A percentile compares a stretch with the other conserved stretches of the same genome.
These are phyloP conservation scores for Penicillium goetzii DNA, from an alignment of 495 filamentous ascomycete genomes.

Conservation along the genomic window DNA sequence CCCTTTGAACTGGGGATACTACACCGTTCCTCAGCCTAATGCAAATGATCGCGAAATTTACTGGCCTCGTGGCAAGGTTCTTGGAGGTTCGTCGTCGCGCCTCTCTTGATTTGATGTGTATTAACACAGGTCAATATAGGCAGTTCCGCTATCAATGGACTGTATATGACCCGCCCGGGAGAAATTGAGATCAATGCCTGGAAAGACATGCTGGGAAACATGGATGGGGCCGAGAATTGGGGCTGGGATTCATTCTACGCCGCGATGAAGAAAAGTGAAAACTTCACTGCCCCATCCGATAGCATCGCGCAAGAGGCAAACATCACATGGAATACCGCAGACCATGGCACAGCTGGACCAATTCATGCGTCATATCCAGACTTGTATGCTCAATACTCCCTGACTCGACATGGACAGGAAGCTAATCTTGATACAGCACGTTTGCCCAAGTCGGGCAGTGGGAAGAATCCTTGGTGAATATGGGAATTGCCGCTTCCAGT, in stretches of 20 bases:
- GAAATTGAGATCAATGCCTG: conserved; percentile 40
- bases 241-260: conserved; percentile 39
- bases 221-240: conserved; percentile 42
- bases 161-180: conserved; percentile 42
- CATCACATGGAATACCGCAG: conserved; percentile 41
- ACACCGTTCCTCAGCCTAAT: conserved; percentile 40
- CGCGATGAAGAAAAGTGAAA: conserved; percentile 46
- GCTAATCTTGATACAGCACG: conserved; percentile 27
- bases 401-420: neutral
- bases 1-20: conserved; percentile 42
- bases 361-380: conserved; percentile 57
- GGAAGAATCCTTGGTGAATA: conserved; percentile 26
- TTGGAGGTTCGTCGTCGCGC: conserved; percentile 37
- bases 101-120: too few species aligned
- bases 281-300: conserved; percentile 40
- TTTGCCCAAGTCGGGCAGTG: conserved; percentile 39
- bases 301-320: conserved; percentile 42
- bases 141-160: conserved; percentile 42
- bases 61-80: conserved; percentile 42
- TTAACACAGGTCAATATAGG: conserved; percentile 24
- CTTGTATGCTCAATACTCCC: conserved; percentile 27
- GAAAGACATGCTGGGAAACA: conserved; percentile 36
- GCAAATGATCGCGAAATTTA: conserved; percentile 37
- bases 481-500: conserved; percentile 31
- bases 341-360: conserved; percentile 44